phyloP scores from a whole-genome alignment of 306 rosid species.

The Sicyos baderoa region DNA sequence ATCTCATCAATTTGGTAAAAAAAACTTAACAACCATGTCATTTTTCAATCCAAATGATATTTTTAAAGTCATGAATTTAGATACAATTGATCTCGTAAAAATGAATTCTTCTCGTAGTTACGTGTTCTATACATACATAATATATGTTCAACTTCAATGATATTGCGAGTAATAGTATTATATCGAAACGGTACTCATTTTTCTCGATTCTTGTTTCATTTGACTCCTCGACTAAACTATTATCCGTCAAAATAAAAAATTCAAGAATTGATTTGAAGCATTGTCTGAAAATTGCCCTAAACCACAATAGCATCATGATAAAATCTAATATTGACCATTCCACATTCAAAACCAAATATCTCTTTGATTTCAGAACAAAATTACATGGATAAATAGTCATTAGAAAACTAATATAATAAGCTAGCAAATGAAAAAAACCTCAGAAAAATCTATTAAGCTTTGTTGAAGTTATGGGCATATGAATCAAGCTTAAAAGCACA shows the following conservation, averaged over 20 bases:
- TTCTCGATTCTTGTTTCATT: slow-evolving; percentile 32
- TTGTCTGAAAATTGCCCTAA: slow-evolving; percentile 30
- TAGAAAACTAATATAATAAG: slow-evolving; percentile 49
- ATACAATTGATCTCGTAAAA: background rate
- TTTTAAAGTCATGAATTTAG: background rate
- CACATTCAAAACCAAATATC: slow-evolving; percentile 36
- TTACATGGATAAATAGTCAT: slow-evolving; percentile 4
- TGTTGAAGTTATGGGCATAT: slow-evolving; percentile 26
- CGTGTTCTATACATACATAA: background rate
- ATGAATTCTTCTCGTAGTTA: background rate
- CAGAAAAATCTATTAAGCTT: slow-evolving; percentile 1
- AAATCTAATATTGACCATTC: slow-evolving; percentile 60
- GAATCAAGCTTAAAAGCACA: slow-evolving; percentile 67
- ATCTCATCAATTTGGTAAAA: background rate
- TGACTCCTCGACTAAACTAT: slow-evolving; percentile 34
- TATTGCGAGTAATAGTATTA: slow-evolving; percentile 22
- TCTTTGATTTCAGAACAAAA: slow-evolving; percentile 20
- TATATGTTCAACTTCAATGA: slow-evolving; percentile 49
- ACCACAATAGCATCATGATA: slow-evolving; percentile 43
- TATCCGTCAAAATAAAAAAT: slow-evolving; percentile 8
- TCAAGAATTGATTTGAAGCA: slow-evolving; percentile 17
- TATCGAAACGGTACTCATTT: slow-evolving; percentile 28
- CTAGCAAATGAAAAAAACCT: slow-evolving; percentile 26
- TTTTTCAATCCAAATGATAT: background rate
- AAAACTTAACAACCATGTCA: background rate